These are phyloP conservation scores for Phlebiopsis flavidoalba DNA, from an alignment of 768 basidiomycete species.

Conservation along the genomic window DNA sequence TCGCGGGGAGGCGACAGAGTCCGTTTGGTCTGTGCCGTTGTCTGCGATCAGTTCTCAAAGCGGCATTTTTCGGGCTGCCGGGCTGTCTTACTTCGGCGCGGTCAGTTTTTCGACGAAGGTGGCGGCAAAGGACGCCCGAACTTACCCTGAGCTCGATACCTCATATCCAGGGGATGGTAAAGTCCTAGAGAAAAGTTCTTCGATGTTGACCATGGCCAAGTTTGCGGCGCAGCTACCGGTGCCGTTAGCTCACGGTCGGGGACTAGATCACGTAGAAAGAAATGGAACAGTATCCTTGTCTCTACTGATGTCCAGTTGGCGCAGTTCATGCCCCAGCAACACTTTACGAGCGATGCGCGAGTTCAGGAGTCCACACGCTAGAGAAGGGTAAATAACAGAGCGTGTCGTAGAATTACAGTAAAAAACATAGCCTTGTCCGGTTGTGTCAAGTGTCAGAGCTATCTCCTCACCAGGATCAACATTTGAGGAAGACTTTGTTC, in stretches of 20 bases:
- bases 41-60: too few species aligned
- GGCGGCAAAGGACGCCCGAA: not conserved
- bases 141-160: conserved; percentile 82
- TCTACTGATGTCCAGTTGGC: conserved; percentile 30
- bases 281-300: conserved; percentile 55
- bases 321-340: conserved; percentile 66
- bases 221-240: conserved; percentile 21
- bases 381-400: not conserved
- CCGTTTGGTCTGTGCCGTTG: too few species aligned
- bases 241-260: not conserved
- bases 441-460: conserved; percentile 77
- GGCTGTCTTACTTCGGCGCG: conserved; percentile 39
- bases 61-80: too few species aligned
- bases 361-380: conserved; percentile 79
- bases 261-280: too few species aligned
- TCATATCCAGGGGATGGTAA: conserved; percentile 95
- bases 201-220: conserved; percentile 54
- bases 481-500: conserved; percentile 95
- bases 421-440: conserved; percentile 58
- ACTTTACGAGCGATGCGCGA: conserved; percentile 85
- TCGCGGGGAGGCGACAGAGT: too few species aligned
- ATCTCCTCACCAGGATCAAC: conserved; percentile 80
- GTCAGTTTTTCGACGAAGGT: not conserved
- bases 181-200: conserved; percentile 92
- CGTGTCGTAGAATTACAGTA: not conserved